phyloP scores from a whole-genome alignment of 768 basidiomycete genomes.

The Serendipita sp. region DNA sequence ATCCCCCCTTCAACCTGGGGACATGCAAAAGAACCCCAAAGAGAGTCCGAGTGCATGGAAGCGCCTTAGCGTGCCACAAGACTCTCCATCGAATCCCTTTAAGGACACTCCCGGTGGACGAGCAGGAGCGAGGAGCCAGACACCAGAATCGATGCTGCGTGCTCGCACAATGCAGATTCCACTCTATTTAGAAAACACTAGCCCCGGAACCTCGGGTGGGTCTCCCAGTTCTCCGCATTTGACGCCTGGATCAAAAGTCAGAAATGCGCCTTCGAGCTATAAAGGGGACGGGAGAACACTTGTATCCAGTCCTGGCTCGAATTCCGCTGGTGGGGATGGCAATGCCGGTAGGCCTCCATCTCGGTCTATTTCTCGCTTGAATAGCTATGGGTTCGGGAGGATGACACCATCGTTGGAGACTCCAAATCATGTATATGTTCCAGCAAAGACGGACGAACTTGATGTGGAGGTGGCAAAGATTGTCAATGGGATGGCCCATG shows the following conservation, averaged over 20 bases:
- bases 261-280: constrained; percentile 60
- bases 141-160: constrained; percentile 47
- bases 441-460: constrained; percentile 62
- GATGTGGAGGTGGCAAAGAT: constrained; percentile 62
- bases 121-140: constrained; percentile 27
- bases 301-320: not conserved
- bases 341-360: constrained; percentile 8
- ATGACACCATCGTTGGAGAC: constrained; percentile 43
- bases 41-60: constrained; percentile 4
- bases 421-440: constrained; percentile 46
- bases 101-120: not conserved
- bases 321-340: not conserved
- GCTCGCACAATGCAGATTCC: constrained; percentile 45
- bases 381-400: constrained; percentile 26
- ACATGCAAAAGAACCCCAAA: not conserved
- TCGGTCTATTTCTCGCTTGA: constrained; percentile 20
- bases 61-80: not conserved
- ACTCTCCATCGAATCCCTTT: not conserved
- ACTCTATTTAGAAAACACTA: constrained; percentile 21
- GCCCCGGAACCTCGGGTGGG: constrained; percentile 17
- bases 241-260: constrained; percentile 25
- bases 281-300: constrained; percentile 19
- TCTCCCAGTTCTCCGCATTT: constrained; percentile 16
- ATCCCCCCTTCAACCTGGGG: not conserved
- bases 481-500: constrained; percentile 62